phyloP scores from a whole-genome alignment of 495 filamentous ascomycete genomes.

The Parathielavia hyrcaniae region DNA sequence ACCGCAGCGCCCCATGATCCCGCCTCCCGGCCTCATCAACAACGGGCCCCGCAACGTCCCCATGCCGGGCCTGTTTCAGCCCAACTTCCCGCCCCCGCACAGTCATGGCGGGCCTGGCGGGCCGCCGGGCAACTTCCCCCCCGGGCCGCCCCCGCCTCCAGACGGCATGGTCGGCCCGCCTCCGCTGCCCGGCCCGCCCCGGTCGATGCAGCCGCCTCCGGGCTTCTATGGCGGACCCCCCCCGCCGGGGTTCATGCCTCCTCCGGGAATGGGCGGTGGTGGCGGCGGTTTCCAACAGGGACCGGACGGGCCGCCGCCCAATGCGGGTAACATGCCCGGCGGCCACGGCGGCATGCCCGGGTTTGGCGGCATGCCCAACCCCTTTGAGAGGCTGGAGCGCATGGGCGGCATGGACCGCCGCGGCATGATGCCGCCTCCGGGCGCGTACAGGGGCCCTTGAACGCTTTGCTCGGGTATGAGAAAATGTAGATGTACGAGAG shows the following conservation, averaged over 20 bases:
- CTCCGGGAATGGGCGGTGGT: conserved; percentile 41
- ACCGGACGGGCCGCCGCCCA: conserved; percentile 31
- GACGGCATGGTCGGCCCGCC: conserved; percentile 40
- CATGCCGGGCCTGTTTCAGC: conserved; percentile 43
- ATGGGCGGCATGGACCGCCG: conserved; percentile 15
- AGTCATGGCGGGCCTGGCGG: conserved; percentile 8
- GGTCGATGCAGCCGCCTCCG: conserved; percentile 44
- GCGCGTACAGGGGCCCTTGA: conserved; percentile 8
- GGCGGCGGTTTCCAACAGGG: conserved; percentile 36
- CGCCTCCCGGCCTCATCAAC: conserved; percentile 46
- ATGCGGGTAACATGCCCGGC: conserved; percentile 4
- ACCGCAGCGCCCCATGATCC: conserved; percentile 44
- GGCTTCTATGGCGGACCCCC: conserved; percentile 44
- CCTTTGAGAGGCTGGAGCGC: conserved; percentile 15
- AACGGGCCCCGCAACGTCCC: conserved; percentile 39
- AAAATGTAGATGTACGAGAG: not conserved
- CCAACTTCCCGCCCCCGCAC: conserved; percentile 42
- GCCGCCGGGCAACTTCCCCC: conserved; percentile 13
- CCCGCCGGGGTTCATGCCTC: conserved; percentile 40
- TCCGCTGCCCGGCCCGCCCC: conserved; percentile 27
- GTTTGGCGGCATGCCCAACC: conserved; percentile 11
- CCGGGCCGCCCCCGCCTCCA: conserved; percentile 31
- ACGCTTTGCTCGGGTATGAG: not conserved
- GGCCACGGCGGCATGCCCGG: conserved; percentile 7
- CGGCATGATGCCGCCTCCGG: conserved; percentile 18